Base-by-base conservation (phyloP, 2,329 filamentous ascomycete species). In the Apiospora saccharicola region DNA sequence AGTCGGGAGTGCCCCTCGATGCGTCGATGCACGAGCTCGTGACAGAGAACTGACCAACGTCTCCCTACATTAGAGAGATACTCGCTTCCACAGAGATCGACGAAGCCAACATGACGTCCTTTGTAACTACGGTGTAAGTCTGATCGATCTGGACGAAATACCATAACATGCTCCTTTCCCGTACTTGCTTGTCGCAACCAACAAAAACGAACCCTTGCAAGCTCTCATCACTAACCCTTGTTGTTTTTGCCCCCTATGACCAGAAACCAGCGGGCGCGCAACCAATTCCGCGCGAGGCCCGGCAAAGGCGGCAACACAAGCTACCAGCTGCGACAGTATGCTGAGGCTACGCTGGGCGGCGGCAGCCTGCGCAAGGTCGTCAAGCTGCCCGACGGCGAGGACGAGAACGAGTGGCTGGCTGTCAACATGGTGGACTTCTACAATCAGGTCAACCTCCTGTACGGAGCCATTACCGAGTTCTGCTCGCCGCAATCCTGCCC, bases 351-450 rank as follows among this genome's bases (percentile, higher is more conserved):
- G 14, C 88, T 99, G 49, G 96, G 96, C 47, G 97, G 94, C 77
- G 96, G 96, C 68, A 98, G 95, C 83, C 85, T 99, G 84, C 91
- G 95, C 79, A 98, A 99, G 86, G 95, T 97, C 41, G 96, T 99
- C 76, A 97, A 96, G 87, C 87, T 99, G 74, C 96, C 97, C 19
- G 97, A 99, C 80, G 96, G 97, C 73, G 96, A 99, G 81, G 96
- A 99, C 81, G 89, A 97, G 85, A 97, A 98, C 81, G 96, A 99
- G 84, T 99, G 96, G 96, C 85, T 99, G 74, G 96, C 96, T 41
- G 96, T 99, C 78, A 99, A 99, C 85, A 93, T 99, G 86, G 96
- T 99, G 86, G 96, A 99, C 85, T 99, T 99, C 85, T 99, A 99
- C 90, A 99, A 99, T 86, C 96, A 99, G 85, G 97, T 99, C 87